phyloP scores from a whole-genome alignment of 148 eudicot genomes.

The Rhododendron vialii region DNA sequence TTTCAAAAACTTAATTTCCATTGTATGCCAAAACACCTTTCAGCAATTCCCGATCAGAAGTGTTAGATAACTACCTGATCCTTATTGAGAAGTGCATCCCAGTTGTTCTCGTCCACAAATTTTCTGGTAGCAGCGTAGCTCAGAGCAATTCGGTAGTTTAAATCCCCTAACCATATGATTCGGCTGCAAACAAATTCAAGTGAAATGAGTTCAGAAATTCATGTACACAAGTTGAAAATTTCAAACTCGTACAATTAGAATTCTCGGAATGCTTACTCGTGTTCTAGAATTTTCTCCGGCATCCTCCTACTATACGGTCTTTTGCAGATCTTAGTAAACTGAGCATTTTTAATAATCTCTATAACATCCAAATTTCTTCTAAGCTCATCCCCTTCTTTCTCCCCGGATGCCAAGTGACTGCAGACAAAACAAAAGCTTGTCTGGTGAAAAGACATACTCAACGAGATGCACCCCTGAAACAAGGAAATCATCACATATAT shows the following conservation, averaged over 20 bases:
- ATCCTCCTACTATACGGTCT: constrained; percentile 26
- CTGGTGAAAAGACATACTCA: constrained; percentile 52
- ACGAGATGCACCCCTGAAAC: constrained; percentile 64
- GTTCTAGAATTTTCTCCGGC: constrained; percentile 54
- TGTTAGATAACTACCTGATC: constrained; percentile 59
- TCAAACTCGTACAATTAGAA: background rate
- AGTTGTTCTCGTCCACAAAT: constrained; percentile 54
- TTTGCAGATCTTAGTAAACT: constrained; percentile 51
- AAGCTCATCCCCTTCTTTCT: constrained; percentile 79
- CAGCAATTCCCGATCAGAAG: background rate
- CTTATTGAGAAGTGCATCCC: constrained; percentile 69
- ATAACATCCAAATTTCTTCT: constrained; percentile 63
- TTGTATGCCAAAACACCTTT: background rate
- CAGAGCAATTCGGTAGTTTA: constrained; percentile 76
- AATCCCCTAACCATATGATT: constrained; percentile 84
- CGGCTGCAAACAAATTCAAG: constrained; percentile 32
- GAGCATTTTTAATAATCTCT: constrained; percentile 58
- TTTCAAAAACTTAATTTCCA: background rate
- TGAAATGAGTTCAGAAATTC: background rate
- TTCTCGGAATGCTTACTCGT: constrained; percentile 33
- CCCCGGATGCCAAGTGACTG: constrained; percentile 75
- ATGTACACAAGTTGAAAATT: background rate
- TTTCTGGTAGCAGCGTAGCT: constrained; percentile 52
- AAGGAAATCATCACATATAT: background rate
- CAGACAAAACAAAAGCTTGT: constrained; percentile 73